phyloP scores from a whole-genome alignment of 1,284 basidiomycete genomes.

The Malassezia japonica region DNA sequence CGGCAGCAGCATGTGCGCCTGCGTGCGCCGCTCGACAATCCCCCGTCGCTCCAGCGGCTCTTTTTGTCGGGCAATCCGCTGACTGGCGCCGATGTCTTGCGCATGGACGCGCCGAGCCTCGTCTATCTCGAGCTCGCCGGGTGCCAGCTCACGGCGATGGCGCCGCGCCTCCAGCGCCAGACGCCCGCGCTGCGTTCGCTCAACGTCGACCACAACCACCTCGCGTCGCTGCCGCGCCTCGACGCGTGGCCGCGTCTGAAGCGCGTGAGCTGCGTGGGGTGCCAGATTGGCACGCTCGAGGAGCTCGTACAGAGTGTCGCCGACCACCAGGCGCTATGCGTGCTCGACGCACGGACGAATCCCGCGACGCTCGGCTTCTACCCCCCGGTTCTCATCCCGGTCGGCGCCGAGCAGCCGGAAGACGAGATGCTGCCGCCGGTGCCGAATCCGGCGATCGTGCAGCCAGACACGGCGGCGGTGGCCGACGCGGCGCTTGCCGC shows the following conservation, averaged over 20 bases:
- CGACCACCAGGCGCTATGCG: constrained; percentile 28
- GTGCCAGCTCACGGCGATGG: constrained; percentile 70
- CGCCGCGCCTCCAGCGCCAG: constrained; percentile 58
- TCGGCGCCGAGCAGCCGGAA: constrained; percentile 5
- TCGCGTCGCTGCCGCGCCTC: constrained; percentile 29
- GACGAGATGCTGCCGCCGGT: constrained; percentile 28
- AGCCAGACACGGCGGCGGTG: constrained; percentile 24
- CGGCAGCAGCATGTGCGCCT: constrained; percentile 63
- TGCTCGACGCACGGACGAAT: constrained; percentile 39
- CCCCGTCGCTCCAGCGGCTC: constrained; percentile 77
- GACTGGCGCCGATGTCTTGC: constrained; percentile 12
- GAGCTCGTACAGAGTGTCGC: constrained; percentile 27
- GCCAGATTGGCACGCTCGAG: constrained; percentile 30
- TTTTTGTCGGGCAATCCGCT: constrained; percentile 74
- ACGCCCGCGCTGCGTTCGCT: constrained; percentile 80
- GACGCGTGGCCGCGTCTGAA: constrained; percentile 30
- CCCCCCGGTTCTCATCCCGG: constrained; percentile 30
- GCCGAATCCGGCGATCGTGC: constrained; percentile 34
- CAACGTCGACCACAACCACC: constrained; percentile 54
- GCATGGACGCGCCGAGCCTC: constrained; percentile 49
- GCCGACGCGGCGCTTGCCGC: constrained; percentile 5
- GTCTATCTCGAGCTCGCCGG: constrained; percentile 85
- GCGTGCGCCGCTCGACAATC: constrained; percentile 57
- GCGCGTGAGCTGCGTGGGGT: constrained; percentile 39
- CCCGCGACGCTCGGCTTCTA: constrained; percentile 44